phyloP scores from a whole-genome alignment of 495 filamentous ascomycete species.

The Trichoderma orchidacearum region DNA sequence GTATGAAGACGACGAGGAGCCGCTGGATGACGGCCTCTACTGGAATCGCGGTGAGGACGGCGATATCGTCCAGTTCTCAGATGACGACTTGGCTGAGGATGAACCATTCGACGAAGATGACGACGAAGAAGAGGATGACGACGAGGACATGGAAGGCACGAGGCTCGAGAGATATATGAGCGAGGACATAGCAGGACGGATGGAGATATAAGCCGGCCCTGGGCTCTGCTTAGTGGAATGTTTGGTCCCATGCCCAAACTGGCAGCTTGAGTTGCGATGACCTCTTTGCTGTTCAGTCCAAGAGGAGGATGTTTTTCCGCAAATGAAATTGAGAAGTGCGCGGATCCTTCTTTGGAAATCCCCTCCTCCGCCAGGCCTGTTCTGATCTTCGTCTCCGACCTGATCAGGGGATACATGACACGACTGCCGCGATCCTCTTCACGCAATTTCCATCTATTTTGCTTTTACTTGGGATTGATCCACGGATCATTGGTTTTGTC shows the following conservation, averaged over 20 bases:
- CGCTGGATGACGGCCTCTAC: conserved; percentile 19
- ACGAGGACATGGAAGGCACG: conserved; percentile 11
- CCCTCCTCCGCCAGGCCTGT: too few species aligned
- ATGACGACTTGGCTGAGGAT: conserved; percentile 6
- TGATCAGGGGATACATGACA: too few species aligned
- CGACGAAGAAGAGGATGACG: conserved; percentile 9
- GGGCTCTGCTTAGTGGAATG: not conserved
- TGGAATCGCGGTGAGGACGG: conserved; percentile 39
- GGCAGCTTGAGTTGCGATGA: too few species aligned
- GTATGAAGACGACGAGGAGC: conserved; percentile 31
- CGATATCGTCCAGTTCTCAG: conserved; percentile 12
- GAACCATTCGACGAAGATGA: conserved; percentile 10
- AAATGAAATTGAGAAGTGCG: too few species aligned
- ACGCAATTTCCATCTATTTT: not conserved
- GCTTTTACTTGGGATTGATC: not conserved
- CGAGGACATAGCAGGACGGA: conserved; percentile 3
- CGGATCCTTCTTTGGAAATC: too few species aligned
- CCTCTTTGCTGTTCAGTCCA: too few species aligned
- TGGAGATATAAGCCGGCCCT: conserved; percentile 3
- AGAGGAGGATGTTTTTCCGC: too few species aligned
- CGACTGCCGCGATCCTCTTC: not conserved
- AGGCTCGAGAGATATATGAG: not conserved
- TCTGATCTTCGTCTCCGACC: not conserved
- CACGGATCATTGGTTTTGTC: not conserved
- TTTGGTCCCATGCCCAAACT: too few species aligned